phyloP scores from a whole-genome alignment of 106 monocot species.

The Acanthochlamys bracteata region DNA sequence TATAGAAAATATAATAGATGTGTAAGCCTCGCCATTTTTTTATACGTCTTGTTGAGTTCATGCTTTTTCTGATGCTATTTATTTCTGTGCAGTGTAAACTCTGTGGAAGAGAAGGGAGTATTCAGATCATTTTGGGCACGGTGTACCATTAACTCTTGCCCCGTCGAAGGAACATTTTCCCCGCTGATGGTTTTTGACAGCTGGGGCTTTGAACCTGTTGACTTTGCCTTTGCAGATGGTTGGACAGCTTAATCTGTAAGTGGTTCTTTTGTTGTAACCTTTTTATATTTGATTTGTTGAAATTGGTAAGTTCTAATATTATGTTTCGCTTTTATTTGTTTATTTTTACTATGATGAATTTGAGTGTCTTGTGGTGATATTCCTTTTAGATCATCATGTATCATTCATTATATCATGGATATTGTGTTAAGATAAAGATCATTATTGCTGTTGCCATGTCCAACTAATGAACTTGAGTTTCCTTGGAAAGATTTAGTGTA shows the following conservation, averaged over 20 bases:
- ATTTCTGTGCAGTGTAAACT: conserved; percentile 52
- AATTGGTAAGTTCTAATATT: neutral
- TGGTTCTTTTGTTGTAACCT: neutral
- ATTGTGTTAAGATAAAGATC: no score
- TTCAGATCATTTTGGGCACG: conserved; percentile 59
- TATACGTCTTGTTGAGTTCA: neutral
- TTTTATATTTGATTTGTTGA: neutral
- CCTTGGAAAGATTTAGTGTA: no score
- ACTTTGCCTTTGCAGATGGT: conserved; percentile 44
- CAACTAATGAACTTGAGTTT: no score
- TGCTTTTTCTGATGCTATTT: neutral
- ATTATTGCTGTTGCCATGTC: no score
- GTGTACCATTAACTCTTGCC: conserved; percentile 44
- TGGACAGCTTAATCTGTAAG: conserved; percentile 71
- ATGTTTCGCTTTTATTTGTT: neutral
- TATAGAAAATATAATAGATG: no score
- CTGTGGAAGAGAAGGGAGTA: conserved; percentile 61
- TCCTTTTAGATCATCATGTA: no score
- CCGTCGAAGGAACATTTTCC: conserved; percentile 27
- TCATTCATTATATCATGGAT: no score
- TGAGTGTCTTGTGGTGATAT: no score
- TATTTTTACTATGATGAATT: neutral
- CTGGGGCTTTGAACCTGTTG: conserved; percentile 56
- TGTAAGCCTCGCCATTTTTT: neutral
- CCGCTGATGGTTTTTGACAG: conserved; percentile 63